A percentile compares a stretch with the other conserved stretches of the same genome.
Evolutionary conservation across 2,329 filamentous ascomycete species (phyloP).

Genomic region (Venturia nashicola): DNA sequence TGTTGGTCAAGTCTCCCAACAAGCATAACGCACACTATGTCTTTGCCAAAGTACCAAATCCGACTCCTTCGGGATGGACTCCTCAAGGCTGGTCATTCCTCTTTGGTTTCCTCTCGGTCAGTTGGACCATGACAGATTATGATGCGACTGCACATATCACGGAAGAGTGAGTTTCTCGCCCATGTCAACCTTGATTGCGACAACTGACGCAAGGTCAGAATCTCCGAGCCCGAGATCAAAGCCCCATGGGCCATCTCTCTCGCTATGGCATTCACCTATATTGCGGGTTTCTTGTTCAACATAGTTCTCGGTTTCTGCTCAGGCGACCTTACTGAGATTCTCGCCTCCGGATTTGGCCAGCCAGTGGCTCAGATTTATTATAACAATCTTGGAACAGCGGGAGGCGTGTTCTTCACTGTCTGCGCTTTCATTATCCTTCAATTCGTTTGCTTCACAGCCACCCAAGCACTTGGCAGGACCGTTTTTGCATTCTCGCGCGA

Average conservation of each 20-base stretch:
- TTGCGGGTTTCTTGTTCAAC: constrained; percentile 44
- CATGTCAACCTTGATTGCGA: too few species aligned
- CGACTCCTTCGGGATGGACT: constrained; percentile 38
- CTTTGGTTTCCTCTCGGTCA: constrained; percentile 48
- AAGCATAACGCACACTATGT: constrained; percentile 42
- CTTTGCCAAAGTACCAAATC: constrained; percentile 39
- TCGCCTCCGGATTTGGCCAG: constrained; percentile 35
- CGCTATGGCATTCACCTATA: constrained; percentile 44
- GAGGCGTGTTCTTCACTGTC: constrained; percentile 44
- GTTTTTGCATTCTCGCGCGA: constrained; percentile 45
- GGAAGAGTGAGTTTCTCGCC: constrained; percentile 9
- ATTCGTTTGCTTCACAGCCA: constrained; percentile 46
- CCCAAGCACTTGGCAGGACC: constrained; percentile 40
- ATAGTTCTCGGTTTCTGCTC: constrained; percentile 47
- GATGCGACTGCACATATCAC: constrained; percentile 28
- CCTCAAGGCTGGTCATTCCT: constrained; percentile 44
- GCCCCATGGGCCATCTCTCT: constrained; percentile 44
- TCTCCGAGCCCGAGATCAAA: constrained; percentile 37
- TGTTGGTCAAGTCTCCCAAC: constrained; percentile 37
- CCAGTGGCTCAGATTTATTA: constrained; percentile 47
- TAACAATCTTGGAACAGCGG: constrained; percentile 41
- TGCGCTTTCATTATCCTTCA: constrained; percentile 45
- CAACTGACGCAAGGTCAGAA: constrained; percentile 13
- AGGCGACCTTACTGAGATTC: constrained; percentile 36
- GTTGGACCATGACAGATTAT: constrained; percentile 49